These are phyloP conservation scores for Gaeumannomyces sp. DNA, from an alignment of 2,329 filamentous ascomycete genomes.

Conservation along the genomic window DNA sequence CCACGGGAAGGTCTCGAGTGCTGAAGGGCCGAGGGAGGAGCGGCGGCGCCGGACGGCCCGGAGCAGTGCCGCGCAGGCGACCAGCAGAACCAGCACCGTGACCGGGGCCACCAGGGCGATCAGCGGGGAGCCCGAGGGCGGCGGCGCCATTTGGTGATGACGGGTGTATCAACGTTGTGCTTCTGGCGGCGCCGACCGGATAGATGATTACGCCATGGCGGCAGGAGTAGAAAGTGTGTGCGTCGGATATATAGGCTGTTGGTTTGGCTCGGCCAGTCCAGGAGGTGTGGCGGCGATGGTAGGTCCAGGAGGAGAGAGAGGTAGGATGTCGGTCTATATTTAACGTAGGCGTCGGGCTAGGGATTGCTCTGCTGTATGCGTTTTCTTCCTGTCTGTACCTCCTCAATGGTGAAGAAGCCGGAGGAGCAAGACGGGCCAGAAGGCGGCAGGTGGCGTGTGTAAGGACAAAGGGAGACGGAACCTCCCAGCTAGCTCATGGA, in stretches of 20 bases:
- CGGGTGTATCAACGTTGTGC: not conserved
- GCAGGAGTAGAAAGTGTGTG: not conserved
- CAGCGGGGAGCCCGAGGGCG: not conserved
- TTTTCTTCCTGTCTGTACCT: not conserved
- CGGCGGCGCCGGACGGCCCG: not conserved
- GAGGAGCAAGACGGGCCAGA: not conserved
- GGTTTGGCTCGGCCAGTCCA: not conserved
- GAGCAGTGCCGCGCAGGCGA: not conserved
- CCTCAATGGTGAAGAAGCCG: not conserved
- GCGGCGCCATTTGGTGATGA: not conserved
- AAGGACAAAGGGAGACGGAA: not conserved
- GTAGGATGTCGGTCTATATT: not conserved
- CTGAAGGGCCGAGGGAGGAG: not conserved
- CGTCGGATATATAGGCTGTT: not conserved
- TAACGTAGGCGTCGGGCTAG: not conserved
- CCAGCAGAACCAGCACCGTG: constrained; percentile 3
- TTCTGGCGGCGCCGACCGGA: not conserved
- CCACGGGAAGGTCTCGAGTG: constrained; percentile 7
- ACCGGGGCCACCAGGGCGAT: constrained; percentile 2
- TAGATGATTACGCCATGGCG: not conserved
- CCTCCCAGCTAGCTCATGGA: not conserved
- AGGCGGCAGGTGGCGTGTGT: no score
- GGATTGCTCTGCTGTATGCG: not conserved
- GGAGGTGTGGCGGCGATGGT: not conserved
- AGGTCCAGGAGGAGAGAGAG: not conserved